Conservation (phyloP, 2,329 filamentous ascomycete genomes). For the Alternaria ethzedia region DNA sequence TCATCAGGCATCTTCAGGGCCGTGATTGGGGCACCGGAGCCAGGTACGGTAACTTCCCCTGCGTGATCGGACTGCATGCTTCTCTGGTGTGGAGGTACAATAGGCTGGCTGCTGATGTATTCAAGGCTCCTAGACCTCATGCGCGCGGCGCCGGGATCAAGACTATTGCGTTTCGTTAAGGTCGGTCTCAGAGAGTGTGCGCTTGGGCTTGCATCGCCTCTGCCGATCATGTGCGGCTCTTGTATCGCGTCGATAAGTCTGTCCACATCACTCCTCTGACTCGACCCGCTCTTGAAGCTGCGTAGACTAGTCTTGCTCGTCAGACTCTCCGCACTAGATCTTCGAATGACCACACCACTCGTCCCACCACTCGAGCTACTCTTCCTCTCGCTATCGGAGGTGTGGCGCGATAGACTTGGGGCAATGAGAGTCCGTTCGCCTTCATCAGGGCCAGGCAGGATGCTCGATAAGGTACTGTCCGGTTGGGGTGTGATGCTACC, state of each 20-base stretch:
- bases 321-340: conserved; percentile 52
- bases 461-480: conserved; percentile 1
- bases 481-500: conserved; percentile 31
- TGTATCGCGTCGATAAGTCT: conserved; percentile 75
- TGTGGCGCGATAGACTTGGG: conserved; percentile 32
- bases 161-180: conserved; percentile 37
- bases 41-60: conserved; percentile 50
- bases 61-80: conserved; percentile 53
- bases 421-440: conserved; percentile 69
- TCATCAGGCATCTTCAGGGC: conserved; percentile 58
- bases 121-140: conserved; percentile 39
- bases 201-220: conserved; percentile 25
- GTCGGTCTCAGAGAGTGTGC: conserved; percentile 30
- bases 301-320: conserved; percentile 58
- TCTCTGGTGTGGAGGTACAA: conserved; percentile 36
- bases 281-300: conserved; percentile 56
- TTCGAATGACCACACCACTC: conserved; percentile 16
- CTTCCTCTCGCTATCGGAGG: conserved; percentile 18
- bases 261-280: conserved; percentile 68
- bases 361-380: background rate
- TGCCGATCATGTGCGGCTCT: conserved; percentile 56
- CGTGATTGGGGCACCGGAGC: conserved; percentile 52
- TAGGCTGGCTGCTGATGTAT: conserved; percentile 8
- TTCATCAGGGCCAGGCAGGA: conserved; percentile 24
- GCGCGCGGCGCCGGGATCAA: conserved; percentile 16